These are phyloP conservation scores for Phytophthora tubulina DNA, from an alignment of 352 stramenopile genomes.

Conservation along the genomic window DNA sequence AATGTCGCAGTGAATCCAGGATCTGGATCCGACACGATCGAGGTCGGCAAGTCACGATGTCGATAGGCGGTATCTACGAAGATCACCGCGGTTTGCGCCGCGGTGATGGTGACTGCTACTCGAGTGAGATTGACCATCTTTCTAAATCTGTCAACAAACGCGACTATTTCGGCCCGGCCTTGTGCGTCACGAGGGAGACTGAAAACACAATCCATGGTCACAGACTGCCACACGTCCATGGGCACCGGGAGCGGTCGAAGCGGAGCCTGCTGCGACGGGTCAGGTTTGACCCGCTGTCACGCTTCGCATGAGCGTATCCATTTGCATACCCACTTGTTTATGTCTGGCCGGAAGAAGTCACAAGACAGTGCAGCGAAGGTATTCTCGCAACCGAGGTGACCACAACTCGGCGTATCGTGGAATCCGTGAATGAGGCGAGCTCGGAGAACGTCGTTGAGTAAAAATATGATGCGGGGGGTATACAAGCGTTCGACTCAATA, in stretches of 20 bases:
- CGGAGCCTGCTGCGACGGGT: not conserved
- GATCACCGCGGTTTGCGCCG: not conserved
- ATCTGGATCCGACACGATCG: slow-evolving; percentile 27
- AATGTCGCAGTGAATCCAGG: slow-evolving; percentile 20
- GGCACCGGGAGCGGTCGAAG: not conserved
- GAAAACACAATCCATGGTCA: slow-evolving; percentile 1
- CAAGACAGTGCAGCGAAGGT: too few relatives aligned
- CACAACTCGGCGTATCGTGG: too few relatives aligned
- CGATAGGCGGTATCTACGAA: slow-evolving; percentile 9
- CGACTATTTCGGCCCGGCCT: not conserved
- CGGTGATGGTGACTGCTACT: not conserved
- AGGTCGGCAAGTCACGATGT: slow-evolving; percentile 9
- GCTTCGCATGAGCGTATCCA: not conserved
- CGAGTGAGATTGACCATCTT: not conserved
- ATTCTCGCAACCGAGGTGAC: too few relatives aligned
- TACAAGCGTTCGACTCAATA: too few relatives aligned
- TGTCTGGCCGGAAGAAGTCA: too few relatives aligned
- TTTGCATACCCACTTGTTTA: not conserved
- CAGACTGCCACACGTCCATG: not conserved
- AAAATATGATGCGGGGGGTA: too few relatives aligned
- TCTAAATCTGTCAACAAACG: not conserved
- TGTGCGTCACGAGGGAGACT: not conserved
- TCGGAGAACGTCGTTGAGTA: too few relatives aligned
- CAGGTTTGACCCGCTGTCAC: not conserved
- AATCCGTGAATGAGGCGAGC: too few relatives aligned